A percentile compares a stretch with the other conserved stretches of the same genome.
Evolutionary conservation across 2,329 filamentous ascomycete genomes (phyloP).

Genomic region (Kalaharituber pfeilii): DNA sequence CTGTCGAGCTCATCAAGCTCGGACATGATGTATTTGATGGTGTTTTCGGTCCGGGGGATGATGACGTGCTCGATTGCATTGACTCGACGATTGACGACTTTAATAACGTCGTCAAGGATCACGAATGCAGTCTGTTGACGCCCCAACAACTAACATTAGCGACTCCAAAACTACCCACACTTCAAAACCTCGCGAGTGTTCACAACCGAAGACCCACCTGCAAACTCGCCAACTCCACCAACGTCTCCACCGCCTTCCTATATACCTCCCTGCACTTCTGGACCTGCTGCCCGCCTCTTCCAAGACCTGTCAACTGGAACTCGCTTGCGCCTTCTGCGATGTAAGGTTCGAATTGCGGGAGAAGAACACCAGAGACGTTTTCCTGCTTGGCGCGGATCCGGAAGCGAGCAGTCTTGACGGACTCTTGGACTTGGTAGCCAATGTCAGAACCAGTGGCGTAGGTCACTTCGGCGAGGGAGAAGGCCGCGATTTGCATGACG

Average conservation of each 20-base stretch:
- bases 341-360: slow-evolving; percentile 87
- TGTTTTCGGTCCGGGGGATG: slow-evolving; percentile 94
- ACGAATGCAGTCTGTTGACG: slow-evolving; percentile 93
- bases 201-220: slow-evolving; percentile 45
- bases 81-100: slow-evolving; percentile 94
- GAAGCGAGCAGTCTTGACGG: slow-evolving; percentile 81
- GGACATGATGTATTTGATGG: slow-evolving; percentile 93
- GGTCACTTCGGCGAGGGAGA: slow-evolving; percentile 91
- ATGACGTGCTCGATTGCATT: slow-evolving; percentile 97
- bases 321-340: slow-evolving; percentile 80
- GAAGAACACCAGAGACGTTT: slow-evolving; percentile 90
- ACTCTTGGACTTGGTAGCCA: slow-evolving; percentile 93
- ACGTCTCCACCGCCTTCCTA: slow-evolving; percentile 80
- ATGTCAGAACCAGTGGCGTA: slow-evolving; percentile 72
- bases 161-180: background rate
- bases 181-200: slow-evolving; percentile 7
- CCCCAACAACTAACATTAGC: too few species aligned
- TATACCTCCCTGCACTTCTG: slow-evolving; percentile 92
- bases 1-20: slow-evolving; percentile 76
- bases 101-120: slow-evolving; percentile 96
- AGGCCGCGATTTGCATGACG: slow-evolving; percentile 97
- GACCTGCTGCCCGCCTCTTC: slow-evolving; percentile 94
- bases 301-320: slow-evolving; percentile 86
- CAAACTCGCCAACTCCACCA: slow-evolving; percentile 85
- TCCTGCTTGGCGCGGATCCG: slow-evolving; percentile 89